Conservation (phyloP, 345 rosid genomes). For the Cochlearia excelsa region DNA sequence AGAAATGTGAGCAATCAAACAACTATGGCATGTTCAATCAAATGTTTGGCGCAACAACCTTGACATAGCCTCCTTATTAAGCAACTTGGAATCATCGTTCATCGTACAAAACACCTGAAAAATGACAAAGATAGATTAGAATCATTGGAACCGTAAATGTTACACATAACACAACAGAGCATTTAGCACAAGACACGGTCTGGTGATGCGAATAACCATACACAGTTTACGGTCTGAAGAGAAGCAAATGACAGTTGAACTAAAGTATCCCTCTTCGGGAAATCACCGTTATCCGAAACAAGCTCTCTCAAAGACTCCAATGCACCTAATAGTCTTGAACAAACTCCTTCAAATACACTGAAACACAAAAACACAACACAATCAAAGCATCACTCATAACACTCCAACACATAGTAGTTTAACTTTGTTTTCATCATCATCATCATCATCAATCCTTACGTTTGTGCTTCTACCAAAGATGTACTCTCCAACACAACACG, state of each 20-base stretch:
- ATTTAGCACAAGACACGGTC: background rate
- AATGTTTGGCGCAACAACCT: conserved; percentile 44
- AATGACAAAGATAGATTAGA: conserved; percentile 14
- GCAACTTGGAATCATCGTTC: conserved; percentile 47
- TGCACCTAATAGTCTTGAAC: conserved; percentile 53
- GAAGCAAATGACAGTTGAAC: conserved; percentile 51
- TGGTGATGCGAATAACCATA: conserved; percentile 36
- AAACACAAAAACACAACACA: conserved; percentile 30
- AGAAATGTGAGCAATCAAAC: conserved; percentile 15
- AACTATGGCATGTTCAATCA: background rate
- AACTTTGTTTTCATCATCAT: conserved; percentile 25
- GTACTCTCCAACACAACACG: conserved; percentile 59
- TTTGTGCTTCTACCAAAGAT: conserved; percentile 50
- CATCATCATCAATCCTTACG: conserved; percentile 51
- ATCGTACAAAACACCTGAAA: conserved; percentile 70
- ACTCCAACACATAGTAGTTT: background rate
- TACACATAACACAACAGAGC: conserved; percentile 1
- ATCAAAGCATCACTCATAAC: conserved; percentile 15
- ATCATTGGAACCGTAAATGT: background rate
- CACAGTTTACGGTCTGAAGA: conserved; percentile 54
- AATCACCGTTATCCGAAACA: conserved; percentile 33
- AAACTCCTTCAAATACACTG: conserved; percentile 70
- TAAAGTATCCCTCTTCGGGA: conserved; percentile 47
- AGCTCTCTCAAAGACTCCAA: conserved; percentile 62
- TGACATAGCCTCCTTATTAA: conserved; percentile 50